Percentiles rank a stretch among this genome's conserved stretches.
Evolutionary conservation across 164 flowering plant species (phyloP).

Genomic region (Berberis vulgaris): DNA sequence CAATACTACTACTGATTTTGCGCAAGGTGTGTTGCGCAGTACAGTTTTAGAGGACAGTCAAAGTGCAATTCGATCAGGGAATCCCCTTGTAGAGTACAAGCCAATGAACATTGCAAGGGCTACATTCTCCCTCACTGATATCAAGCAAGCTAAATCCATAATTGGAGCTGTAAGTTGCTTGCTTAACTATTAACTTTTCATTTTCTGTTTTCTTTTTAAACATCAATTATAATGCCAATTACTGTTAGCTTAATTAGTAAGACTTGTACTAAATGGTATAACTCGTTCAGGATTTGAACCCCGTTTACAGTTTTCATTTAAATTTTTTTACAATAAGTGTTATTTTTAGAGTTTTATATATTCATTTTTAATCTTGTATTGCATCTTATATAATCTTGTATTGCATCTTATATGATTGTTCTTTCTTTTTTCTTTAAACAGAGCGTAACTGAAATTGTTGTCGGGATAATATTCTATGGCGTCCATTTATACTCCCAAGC

Average conservation of each 20-base stretch:
- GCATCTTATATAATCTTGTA: neutral
- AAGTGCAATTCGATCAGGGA: conserved; percentile 6
- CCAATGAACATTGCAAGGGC: neutral
- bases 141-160: neutral
- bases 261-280: neutral
- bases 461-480: conserved; percentile 9
- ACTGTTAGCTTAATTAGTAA: neutral
- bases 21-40: conserved; percentile 8
- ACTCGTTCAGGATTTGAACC: neutral
- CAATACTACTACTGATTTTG: conserved; percentile 6
- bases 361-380: neutral
- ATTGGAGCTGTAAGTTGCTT: neutral
- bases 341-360: neutral
- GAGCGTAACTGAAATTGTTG: conserved; percentile 13
- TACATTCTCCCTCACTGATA: neutral
- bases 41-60: conserved; percentile 6
- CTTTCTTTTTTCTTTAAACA: neutral
- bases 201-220: neutral
- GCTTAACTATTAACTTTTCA: neutral
- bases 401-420: too few species aligned
- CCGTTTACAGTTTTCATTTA: neutral
- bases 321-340: neutral
- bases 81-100: conserved; percentile 1
- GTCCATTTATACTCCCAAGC: conserved; percentile 8
- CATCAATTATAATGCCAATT: too few species aligned